Conservation (phyloP, 1,284 basidiomycete genomes). For the Ustilago curta region DNA sequence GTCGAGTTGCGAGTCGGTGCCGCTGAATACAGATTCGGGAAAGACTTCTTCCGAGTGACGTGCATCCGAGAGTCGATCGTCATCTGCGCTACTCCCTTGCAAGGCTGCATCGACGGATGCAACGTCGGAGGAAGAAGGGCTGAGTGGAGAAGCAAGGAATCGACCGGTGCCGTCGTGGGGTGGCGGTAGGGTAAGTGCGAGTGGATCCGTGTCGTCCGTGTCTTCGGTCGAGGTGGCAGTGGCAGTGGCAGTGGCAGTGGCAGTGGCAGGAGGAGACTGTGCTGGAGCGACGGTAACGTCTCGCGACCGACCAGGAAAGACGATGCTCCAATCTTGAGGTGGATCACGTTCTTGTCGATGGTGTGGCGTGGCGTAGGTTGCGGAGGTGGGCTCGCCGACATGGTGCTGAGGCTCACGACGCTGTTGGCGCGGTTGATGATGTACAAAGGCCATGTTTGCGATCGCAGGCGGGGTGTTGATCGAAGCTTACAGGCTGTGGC, state of each 20-base stretch:
- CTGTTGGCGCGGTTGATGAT: constrained; percentile 49
- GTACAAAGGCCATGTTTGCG: constrained; percentile 42
- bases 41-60: constrained; percentile 29
- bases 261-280: not conserved
- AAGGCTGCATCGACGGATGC: constrained; percentile 24
- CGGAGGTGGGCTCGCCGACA: constrained; percentile 12
- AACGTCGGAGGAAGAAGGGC: constrained; percentile 31
- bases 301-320: constrained; percentile 44
- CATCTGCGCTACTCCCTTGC: constrained; percentile 19
- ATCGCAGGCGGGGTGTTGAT: not conserved
- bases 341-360: constrained; percentile 20
- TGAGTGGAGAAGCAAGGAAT: constrained; percentile 35
- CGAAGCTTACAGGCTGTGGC: not conserved
- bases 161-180: constrained; percentile 50
- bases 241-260: constrained; percentile 9
- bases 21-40: constrained; percentile 37
- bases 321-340: constrained; percentile 48
- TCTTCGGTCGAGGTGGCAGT: constrained; percentile 13
- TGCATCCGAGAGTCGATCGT: constrained; percentile 26
- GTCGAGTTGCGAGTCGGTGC: constrained; percentile 44
- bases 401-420: constrained; percentile 33
- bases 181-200: constrained; percentile 40
- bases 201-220: constrained; percentile 18
- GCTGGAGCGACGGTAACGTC: constrained; percentile 17
- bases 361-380: constrained; percentile 10